Evolutionary conservation across 2,329 filamentous ascomycete species (phyloP).

Genomic region (Hymenoscyphus linearis): DNA sequence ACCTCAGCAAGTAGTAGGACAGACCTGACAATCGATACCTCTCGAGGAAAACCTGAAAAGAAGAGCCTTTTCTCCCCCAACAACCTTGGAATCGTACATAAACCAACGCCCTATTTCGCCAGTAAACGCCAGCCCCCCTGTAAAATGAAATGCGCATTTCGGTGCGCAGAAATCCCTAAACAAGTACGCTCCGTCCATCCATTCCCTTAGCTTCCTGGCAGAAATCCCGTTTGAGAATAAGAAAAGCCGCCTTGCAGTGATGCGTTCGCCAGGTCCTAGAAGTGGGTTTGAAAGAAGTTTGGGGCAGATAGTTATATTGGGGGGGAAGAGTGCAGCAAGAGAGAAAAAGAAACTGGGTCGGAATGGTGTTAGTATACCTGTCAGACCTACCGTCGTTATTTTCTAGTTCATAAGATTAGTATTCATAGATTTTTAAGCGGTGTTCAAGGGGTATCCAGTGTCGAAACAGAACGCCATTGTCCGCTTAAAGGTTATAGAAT

Average conservation of each 20-base stretch:
- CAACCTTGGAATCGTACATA: not conserved
- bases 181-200: not conserved
- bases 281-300: conserved; percentile 10
- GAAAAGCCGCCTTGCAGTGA: conserved; percentile 19
- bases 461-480: not conserved
- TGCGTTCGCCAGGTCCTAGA: conserved; percentile 16
- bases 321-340: conserved; percentile 3
- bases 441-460: conserved; percentile 5
- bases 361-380: conserved; percentile 23
- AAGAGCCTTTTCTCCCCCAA: not conserved
- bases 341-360: not conserved
- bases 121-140: not conserved
- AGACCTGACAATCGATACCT: not conserved
- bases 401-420: conserved; percentile 20
- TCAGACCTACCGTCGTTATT: conserved; percentile 21
- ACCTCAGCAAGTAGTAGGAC: not conserved
- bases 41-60: not conserved
- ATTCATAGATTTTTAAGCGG: conserved; percentile 7
- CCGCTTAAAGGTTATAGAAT: not conserved
- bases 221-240: conserved; percentile 8
- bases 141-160: not conserved
- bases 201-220: not conserved
- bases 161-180: not conserved
- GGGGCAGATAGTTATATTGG: not conserved
- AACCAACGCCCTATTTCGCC: not conserved